Base-by-base conservation (phyloP, 768 basidiomycete species). In the Thelephora aurantiotincta region DNA sequence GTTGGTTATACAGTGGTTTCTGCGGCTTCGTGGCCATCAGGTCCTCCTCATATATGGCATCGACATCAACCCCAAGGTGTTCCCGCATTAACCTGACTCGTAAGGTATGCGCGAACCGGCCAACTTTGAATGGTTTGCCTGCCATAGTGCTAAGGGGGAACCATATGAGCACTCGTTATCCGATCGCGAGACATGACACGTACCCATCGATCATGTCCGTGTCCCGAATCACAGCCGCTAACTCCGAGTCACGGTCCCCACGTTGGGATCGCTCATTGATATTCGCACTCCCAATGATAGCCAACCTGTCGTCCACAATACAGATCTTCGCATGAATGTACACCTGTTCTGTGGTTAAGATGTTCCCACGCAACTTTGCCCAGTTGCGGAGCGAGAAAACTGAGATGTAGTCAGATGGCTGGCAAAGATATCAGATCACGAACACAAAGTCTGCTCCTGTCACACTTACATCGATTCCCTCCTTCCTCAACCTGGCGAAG, bases 261-360 rank as follows among this genome's bases (percentile, higher is more conserved):
- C 90, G 74, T 58, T 89, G 88, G 12, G 90, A 94, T 34, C 96
- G 79, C 60, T 99, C 96, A 59, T 99, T 98, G 68, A 99, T 91
- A 61, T 96, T 98, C 14, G 94, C 94, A 47, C 90, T 92, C 13
- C 91, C 91, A 53, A 96, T 96, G 58, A 96, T 91, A 30, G 78
- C 91, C 49, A 92, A 68, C 46, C 96, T 80, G 60, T 99, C 94
- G 60, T 99, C 96, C 4, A 97, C 92, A 47, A 98, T 80, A 55
- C 82, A 82, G 16, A 71, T 47, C 54, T 68, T 55, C 9, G 12
- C n/a, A 23, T 47, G 19, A 1, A 18, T 35, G 19, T 30, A 23
- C 33, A 35, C 86, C 67, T 90, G 84, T 58, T 97, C 93, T 2
- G 91, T 96, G 5, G 87, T 85, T 47, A 98, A 68, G 14, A 77